These are phyloP conservation scores for Sclerotinia sclerotiorum DNA, from an alignment of 2,329 filamentous ascomycete genomes.

Conservation along the genomic window DNA sequence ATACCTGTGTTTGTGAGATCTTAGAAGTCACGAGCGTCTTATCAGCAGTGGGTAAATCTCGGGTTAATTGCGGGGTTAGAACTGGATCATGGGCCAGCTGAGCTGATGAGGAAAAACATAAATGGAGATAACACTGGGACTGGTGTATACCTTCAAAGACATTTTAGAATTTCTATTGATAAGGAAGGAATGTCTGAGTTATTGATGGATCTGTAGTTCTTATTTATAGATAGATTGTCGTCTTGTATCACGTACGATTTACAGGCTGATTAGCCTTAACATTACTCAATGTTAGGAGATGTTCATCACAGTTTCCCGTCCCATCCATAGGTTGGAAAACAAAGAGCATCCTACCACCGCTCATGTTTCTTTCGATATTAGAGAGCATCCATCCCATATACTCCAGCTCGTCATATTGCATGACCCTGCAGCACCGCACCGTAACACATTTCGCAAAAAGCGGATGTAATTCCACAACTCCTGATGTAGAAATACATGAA, in stretches of 20 bases:
- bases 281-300: no score
- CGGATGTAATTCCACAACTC: neutral
- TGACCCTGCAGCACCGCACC: neutral
- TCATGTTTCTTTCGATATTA: no score
- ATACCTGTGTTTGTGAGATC: neutral
- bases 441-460: neutral
- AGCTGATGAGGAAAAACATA: neutral
- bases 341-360: no score
- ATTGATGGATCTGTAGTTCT: neutral
- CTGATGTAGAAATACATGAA: conserved; percentile 46
- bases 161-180: neutral
- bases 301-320: no score
- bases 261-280: no score
- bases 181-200: neutral
- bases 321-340: no score
- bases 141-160: neutral
- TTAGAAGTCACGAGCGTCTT: neutral
- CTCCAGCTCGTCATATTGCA: no score
- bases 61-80: neutral
- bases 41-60: neutral
- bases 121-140: neutral
- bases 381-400: no score
- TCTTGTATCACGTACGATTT: no score
- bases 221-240: neutral
- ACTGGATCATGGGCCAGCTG: neutral